Percentiles rank a stretch among this genome's conserved stretches.
These are phyloP conservation scores for Lactifluus pinguis DNA, from an alignment of 768 basidiomycete genomes.

Conservation along the genomic window DNA sequence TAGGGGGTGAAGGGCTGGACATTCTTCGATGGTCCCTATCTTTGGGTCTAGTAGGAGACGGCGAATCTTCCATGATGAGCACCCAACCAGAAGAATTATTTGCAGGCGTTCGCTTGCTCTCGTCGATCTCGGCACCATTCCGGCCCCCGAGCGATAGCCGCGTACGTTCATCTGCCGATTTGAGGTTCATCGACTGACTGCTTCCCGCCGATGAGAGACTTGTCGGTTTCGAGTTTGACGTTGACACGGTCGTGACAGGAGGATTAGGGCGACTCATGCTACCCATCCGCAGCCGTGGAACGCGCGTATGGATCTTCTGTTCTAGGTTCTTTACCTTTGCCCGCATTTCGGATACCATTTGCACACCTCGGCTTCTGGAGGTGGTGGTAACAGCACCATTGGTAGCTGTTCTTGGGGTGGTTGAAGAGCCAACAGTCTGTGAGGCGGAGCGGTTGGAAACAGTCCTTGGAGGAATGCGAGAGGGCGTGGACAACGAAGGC, in stretches of 20 bases:
- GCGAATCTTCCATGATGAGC: constrained; percentile 82
- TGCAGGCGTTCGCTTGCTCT: constrained; percentile 37
- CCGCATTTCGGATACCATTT: constrained; percentile 91
- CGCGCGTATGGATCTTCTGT: constrained; percentile 81
- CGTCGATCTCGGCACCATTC: constrained; percentile 24
- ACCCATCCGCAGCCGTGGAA: constrained; percentile 75
- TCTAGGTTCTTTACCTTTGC: constrained; percentile 74
- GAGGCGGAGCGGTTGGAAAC: constrained; percentile 27
- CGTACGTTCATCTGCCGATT: constrained; percentile 29
- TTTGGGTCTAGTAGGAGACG: constrained; percentile 56
- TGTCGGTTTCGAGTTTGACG: constrained; percentile 17
- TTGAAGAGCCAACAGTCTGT: constrained; percentile 26
- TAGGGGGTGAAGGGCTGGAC: constrained; percentile 48
- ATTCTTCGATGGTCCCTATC: constrained; percentile 35
- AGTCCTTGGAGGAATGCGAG: constrained; percentile 35
- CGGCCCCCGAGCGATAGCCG: constrained; percentile 20
- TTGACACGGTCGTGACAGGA: constrained; percentile 17
- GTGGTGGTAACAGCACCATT: constrained; percentile 32
- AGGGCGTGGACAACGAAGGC: constrained; percentile 40
- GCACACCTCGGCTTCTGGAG: constrained; percentile 72
- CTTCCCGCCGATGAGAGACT: constrained; percentile 9
- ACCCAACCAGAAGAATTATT: constrained; percentile 77
- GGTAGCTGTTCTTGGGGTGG: constrained; percentile 25
- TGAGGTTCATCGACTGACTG: constrained; percentile 5
- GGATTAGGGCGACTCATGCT: constrained; percentile 51